These are phyloP conservation scores for Spinacia oleracea DNA, from an alignment of 179 eudicot genomes.

Conservation along the genomic window DNA sequence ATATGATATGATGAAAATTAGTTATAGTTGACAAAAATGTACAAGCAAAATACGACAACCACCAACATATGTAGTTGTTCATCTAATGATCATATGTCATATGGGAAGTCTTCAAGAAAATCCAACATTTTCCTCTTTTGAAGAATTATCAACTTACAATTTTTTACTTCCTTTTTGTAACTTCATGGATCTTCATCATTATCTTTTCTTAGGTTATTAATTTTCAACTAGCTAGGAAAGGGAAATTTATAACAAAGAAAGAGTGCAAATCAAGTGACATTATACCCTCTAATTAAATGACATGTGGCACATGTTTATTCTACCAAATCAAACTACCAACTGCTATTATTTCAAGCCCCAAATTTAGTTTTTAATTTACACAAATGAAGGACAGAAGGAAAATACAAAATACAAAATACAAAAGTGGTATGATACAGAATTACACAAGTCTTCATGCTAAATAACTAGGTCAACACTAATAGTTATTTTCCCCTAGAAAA, in stretches of 20 bases:
- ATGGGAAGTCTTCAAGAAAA: conserved; percentile 9
- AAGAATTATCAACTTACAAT: background rate
- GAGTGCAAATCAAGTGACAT: conserved; percentile 33
- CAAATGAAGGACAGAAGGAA: too few species aligned
- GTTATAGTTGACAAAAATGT: conserved; percentile 3
- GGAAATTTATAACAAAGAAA: background rate
- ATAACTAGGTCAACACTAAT: too few species aligned
- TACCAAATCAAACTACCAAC: background rate
- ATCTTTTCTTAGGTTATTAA: conserved; percentile 8
- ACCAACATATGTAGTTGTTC: conserved; percentile 15
- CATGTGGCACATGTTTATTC: conserved; percentile 1
- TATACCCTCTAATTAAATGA: conserved; percentile 5
- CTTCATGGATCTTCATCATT: background rate
- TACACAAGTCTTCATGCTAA: too few species aligned
- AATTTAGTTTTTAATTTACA: too few species aligned
- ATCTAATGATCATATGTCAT: conserved; percentile 16
- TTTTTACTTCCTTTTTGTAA: background rate
- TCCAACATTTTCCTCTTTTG: background rate
- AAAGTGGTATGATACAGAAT: too few species aligned
- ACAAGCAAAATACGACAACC: conserved; percentile 5
- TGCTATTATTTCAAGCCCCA: background rate
- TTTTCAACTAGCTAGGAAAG: background rate
- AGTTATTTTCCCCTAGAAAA: too few species aligned
- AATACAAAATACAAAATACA: too few species aligned
- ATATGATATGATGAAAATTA: background rate